Conservation (phyloP, 1,284 basidiomycete genomes). For the Fomitopsis betulina region DNA sequence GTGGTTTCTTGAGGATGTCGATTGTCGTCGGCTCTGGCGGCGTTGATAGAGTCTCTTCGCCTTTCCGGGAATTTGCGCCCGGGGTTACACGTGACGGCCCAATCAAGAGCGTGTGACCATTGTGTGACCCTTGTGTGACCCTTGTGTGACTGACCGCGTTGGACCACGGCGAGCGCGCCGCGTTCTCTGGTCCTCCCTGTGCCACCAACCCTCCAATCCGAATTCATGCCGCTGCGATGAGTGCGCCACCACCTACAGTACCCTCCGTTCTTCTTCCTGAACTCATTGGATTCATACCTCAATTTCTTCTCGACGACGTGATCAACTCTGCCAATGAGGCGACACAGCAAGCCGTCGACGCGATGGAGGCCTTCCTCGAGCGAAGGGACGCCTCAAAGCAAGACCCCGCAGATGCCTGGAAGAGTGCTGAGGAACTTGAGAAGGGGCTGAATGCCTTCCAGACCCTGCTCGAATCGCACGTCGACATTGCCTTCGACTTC, state of each 20-base stretch:
- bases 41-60: constrained; percentile 5
- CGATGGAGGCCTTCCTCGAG: constrained; percentile 67
- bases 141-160: background rate
- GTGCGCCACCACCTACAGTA: constrained; percentile 24
- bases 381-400: constrained; percentile 62
- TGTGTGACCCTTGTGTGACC: too few species aligned
- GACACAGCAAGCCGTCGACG: constrained; percentile 65
- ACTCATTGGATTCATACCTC: constrained; percentile 62
- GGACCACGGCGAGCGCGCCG: background rate
- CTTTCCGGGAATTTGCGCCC: constrained; percentile 8
- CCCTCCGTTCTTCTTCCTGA: constrained; percentile 57
- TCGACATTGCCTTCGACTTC: constrained; percentile 76
- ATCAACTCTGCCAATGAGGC: constrained; percentile 66
- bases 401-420: constrained; percentile 41
- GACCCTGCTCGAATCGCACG: constrained; percentile 72
- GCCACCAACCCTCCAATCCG: background rate
- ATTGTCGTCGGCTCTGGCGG: constrained; percentile 14
- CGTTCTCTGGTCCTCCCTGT: too few species aligned
- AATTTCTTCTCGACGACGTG: constrained; percentile 64
- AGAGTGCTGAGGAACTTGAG: constrained; percentile 64
- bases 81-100: background rate
- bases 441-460: constrained; percentile 74
- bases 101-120: background rate
- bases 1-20: constrained; percentile 24
- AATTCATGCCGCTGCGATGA: constrained; percentile 11